Base-by-base conservation (phyloP, 306 rosid genomes). In the Hippophae rhamnoides region DNA sequence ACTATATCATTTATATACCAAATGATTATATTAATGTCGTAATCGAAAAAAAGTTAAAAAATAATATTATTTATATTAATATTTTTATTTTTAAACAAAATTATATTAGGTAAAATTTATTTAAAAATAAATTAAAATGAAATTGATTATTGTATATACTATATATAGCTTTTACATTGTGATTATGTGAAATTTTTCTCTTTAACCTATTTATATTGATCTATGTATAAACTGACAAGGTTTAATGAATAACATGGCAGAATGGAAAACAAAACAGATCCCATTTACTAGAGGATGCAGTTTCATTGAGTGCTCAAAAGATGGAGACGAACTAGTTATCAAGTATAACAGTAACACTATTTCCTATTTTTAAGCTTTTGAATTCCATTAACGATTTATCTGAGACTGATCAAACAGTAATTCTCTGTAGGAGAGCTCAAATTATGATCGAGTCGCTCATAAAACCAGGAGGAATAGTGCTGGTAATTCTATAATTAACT, bases 241-340 rank as follows among this genome's bases (percentile, higher is more conserved):
- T 57, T 69, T n/a, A 60, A 14, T 38, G 57, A 46, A 54, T 53
- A 56, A 49, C 51, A n/a, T 73, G 11, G 56, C 71, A 90, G 97
- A 79, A 63, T 90, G 94, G 94, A 87, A 85, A 70, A 31, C 71
- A 13, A 62, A 61, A 54, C 66, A 62, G 70, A 83, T 90, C 45
- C 97, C 97, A 18, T 87, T 82, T 74, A 82, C 97, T 57, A 82
- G 84, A 81, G 97, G 97, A 47, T 81, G 90, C 83, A 87, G 81
- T 62, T 81, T 90, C 72, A 79, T 90, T 55, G 67, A 87, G 67
- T 82, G 71, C 77, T 68, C 76, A 43, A 18, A 68, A 58, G 69
- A 62, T 47, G 85, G 74, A 70, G 76, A 70, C 51, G 68, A 57
- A 66, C n/a, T 69, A 44, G 43, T 49, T 13, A 84, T 84, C 38